Evolutionary conservation across 2,329 filamentous ascomycete species (phyloP), one percentile per base, ranked within the genome.

Genomic region (Pseudopyricularia cyperi): DNA sequence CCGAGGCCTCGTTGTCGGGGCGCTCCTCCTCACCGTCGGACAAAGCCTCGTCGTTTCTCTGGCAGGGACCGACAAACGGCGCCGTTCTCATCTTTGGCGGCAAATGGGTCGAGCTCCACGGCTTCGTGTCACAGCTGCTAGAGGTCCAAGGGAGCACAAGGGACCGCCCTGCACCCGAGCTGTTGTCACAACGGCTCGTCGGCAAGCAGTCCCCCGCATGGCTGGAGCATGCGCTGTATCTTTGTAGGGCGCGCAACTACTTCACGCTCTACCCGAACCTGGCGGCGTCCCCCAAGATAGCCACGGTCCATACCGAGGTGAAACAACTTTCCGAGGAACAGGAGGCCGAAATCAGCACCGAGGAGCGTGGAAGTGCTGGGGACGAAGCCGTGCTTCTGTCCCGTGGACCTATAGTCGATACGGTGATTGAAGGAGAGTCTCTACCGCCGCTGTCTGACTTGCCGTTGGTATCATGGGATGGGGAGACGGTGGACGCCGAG

Each of bases 81-180:
- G 90, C 91, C 1, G 79, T 83, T 11, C 73, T 98, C 9, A 84
- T 91, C 63, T 82, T 93, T 52, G 89, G 90, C 44, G 80, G 89
- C 48, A 89, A 85, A 61, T 98, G 93, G 93, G 70, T 79, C 12
- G 87, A 95, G 58, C 75, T 95, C 9, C 89, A 96, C 63, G 77
- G 81, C 11, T 93, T 94, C 59, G 75, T 94, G 2, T 79, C 85
- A 11, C 75, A 77, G 48, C 72, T 82, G 7, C 68, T 90, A 15
- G 68, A 73, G 32, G 62, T 63, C 17, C 68, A 72, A 42, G 65
- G 67, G 34, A 19, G 26, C 33, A 19, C 19, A 37, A 37, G 57
- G 58, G 8, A 60, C 59, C n/a, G 58, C 26, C 48, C 2, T 68
- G 72, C n/a, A n/a, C n/a, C n/a, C n/a, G 1, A 58, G 66, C 1